Evolutionary conservation across 208 protist genomes (phyloP), one percentile per base, ranked within the genome.

Genomic region (Crithidia sp.): DNA sequence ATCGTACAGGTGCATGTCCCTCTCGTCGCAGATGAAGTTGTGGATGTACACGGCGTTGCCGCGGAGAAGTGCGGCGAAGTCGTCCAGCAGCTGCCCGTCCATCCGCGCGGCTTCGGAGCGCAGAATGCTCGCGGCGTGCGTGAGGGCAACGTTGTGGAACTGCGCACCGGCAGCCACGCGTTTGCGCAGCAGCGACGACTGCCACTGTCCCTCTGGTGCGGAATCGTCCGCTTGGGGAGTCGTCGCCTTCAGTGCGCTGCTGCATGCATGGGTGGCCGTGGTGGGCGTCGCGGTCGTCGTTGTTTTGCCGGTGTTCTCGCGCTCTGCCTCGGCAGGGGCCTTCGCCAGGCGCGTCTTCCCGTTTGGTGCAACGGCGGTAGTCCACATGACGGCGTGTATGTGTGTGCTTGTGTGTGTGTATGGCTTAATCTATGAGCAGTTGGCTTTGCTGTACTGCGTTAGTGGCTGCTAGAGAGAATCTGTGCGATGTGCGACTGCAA

Each of bases 41-140:
- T 86, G 93, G 19, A 97, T 92, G 79, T 97, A 98, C 3, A 98
- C 79, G 28, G 84, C 82, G 72, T 95, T 90, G 40, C 94, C 94
- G 36, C 86, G 71, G 7, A 96, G 61, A 17, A 95, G 63, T 3
- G 87, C 12, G 7, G 14, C 74, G 71, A 92, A 93, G 82, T 96
- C 91, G 7, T 93, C 87, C 28, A 88, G 68, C 28, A 97, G 80
- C 56, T 86, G 76, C 4, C 77, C 88, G 67, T 97, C 87, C 36
- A 91, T 79, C 7, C 89, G 83, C 3, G 93, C 89, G 12, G 83
- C 68, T 66, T 97, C 93, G 19, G 74, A 83, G 36, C 74, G 76
- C 63, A 97, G 39, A 41, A 97, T 80, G 56, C 68, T 65, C 5
- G 90, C 61, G 0, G 93, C 91, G 67, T 88, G 88, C 10, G 74